Base-by-base conservation (phyloP, 306 rosid species). In the Echinosophora koreensis region DNA sequence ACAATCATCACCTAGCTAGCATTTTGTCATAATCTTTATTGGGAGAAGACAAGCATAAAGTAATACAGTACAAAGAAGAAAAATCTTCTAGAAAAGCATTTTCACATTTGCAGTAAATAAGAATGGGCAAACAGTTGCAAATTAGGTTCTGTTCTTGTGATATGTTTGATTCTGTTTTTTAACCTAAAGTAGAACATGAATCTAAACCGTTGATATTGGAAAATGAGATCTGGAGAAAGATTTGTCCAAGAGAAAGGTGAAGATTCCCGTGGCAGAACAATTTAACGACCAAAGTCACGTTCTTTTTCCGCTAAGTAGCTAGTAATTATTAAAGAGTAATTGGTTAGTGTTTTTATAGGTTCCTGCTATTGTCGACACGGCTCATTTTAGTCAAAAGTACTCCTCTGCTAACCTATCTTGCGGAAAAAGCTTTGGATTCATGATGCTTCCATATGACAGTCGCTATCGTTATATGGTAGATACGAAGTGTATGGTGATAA, bases 221-320 rank as follows among this genome's bases (percentile, higher is more conserved):
- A 35, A 55, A 58, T 65, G 70, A 56, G 30, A 78, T 59, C 6
- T 46, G 16, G 54, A 58, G 41, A 17, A 47, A 57, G 82, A 78
- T 78, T 69, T 59, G 69, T 4, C 32, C 0, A 32, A 59, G 77
- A 58, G 71, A 68, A 69, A 70, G 47, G 28, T 70, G 57, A 62
- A 78, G 77, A 59, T 69, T 69, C 71, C 35, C 44, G 1, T 8
- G 16, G 38, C 39, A 15, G 55, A 49, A 39, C 12, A 51, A 76
- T 38, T 46, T 18, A 37, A 68, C n/a, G 70, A 30, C 69, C 69
- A 77, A 57, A 77, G 11, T 58, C 16, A 8, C 56, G 41, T 77
- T 77, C 61, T 57, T 41, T 77, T 66, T 28, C 18, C 6, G 51
- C 46, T 8, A 46, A 76, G 49, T 41, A 32, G 28, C 27, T 13